These are phyloP conservation scores for Boletus bicolor DNA, from an alignment of 768 basidiomycete genomes.

Conservation along the genomic window DNA sequence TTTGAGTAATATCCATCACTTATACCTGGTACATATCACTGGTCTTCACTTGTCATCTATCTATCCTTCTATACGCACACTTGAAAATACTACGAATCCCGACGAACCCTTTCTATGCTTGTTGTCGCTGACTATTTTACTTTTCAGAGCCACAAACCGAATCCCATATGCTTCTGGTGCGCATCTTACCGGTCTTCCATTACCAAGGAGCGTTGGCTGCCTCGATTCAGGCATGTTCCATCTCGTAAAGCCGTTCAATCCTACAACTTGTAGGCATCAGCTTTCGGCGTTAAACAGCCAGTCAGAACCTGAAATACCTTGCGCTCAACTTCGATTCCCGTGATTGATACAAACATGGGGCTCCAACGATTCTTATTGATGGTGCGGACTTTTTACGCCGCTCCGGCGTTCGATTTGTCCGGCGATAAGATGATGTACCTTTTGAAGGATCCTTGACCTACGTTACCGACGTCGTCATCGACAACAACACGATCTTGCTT, in stretches of 20 bases:
- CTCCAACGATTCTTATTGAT: slow-evolving; percentile 37
- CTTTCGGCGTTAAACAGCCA: neutral
- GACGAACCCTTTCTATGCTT: neutral
- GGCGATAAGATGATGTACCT: slow-evolving; percentile 58
- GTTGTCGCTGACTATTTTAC: neutral
- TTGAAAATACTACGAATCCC: neutral
- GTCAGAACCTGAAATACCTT: neutral
- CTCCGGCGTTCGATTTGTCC: slow-evolving; percentile 46
- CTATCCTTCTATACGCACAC: neutral
- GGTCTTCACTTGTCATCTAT: neutral
- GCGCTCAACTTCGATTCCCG: neutral
- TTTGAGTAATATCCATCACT: slow-evolving; percentile 23
- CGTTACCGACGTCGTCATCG: slow-evolving; percentile 39
- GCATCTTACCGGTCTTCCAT: neutral
- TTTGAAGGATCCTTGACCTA: slow-evolving; percentile 12
- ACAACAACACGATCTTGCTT: slow-evolving; percentile 24
- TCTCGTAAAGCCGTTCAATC: neutral
- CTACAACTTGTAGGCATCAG: too few species aligned
- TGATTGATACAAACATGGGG: neutral
- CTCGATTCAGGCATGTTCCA: neutral
- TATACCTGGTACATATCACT: neutral
- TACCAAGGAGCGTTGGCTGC: neutral
- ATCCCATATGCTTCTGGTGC: neutral
- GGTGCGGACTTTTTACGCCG: slow-evolving; percentile 67
- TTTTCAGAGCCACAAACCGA: neutral